A percentile compares a stretch with the other conserved stretches of the same genome.
These are phyloP conservation scores for Macrophomina phaseolina DNA, from an alignment of 2,329 filamentous ascomycete species.

Conservation along the genomic window DNA sequence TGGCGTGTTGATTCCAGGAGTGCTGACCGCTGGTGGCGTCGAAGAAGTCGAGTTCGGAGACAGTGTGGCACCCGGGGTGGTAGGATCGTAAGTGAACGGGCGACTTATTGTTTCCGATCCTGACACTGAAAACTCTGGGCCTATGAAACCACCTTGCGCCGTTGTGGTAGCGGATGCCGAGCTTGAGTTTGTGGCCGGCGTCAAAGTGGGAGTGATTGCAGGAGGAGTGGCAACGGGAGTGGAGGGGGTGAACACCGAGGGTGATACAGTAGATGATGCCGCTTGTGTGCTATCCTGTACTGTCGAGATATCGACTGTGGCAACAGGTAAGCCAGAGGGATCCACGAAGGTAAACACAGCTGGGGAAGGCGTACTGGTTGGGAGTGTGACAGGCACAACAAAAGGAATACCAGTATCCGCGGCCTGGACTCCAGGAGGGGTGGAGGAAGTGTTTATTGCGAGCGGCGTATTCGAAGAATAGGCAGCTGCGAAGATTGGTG, in stretches of 20 bases:
- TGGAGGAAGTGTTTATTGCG: slow-evolving; percentile 5
- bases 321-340: slow-evolving; percentile 39
- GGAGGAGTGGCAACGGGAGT: neutral
- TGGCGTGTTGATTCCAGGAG: neutral
- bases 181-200: neutral
- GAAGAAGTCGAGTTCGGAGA: slow-evolving; percentile 9
- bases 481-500: neutral
- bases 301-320: slow-evolving; percentile 38
- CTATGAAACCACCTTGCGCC: slow-evolving; percentile 5
- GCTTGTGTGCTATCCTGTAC: slow-evolving; percentile 35
- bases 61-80: neutral
- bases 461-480: slow-evolving; percentile 20
- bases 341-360: slow-evolving; percentile 42
- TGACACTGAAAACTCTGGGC: slow-evolving; percentile 15
- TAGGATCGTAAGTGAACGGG: slow-evolving; percentile 4
- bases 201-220: neutral
- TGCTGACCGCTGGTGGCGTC: neutral
- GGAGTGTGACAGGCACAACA: slow-evolving; percentile 40
- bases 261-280: neutral
- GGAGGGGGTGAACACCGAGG: neutral
- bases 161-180: neutral
- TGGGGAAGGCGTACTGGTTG: slow-evolving; percentile 36
- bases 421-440: slow-evolving; percentile 32
- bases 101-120: neutral
- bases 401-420: slow-evolving; percentile 41